These are phyloP conservation scores for Triadica sebifera DNA, from an alignment of 345 rosid species.

Conservation along the genomic window DNA sequence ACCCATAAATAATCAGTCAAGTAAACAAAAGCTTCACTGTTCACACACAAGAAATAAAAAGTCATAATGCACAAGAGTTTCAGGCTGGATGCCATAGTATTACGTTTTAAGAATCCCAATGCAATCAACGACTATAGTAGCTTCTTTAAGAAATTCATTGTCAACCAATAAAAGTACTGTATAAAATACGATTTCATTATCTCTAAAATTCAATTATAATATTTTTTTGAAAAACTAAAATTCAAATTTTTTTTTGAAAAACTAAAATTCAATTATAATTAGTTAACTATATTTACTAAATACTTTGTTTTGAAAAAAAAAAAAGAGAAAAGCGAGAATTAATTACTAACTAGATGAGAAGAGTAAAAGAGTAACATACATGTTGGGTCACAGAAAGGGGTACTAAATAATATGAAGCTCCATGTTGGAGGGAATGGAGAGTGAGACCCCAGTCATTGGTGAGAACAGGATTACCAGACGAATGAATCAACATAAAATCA, in stretches of 20 bases:
- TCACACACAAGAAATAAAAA: conserved; percentile 6
- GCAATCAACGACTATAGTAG: neutral
- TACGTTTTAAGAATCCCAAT: neutral
- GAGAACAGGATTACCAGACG: conserved; percentile 74
- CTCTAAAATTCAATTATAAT: too few species aligned
- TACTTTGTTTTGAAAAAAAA: too few species aligned
- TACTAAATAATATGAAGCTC: conserved; percentile 78
- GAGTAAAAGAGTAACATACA: neutral
- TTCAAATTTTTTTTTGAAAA: too few species aligned
- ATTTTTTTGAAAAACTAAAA: too few species aligned
- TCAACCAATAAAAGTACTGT: neutral
- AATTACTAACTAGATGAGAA: neutral
- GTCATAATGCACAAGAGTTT: neutral
- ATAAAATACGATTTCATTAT: too few species aligned
- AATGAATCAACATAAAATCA: conserved; percentile 62
- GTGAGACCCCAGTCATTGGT: conserved; percentile 84
- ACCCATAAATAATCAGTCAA: neutral
- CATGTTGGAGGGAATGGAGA: conserved; percentile 79
- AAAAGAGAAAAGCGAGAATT: too few species aligned
- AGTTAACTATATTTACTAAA: too few species aligned
- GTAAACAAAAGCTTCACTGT: conserved; percentile 9
- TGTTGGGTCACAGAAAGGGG: conserved; percentile 16
- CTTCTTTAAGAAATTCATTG: neutral
- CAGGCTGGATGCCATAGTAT: neutral
- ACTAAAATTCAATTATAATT: too few species aligned